phyloP scores from a whole-genome alignment of 345 rosid genomes.

The Salix udensis region DNA sequence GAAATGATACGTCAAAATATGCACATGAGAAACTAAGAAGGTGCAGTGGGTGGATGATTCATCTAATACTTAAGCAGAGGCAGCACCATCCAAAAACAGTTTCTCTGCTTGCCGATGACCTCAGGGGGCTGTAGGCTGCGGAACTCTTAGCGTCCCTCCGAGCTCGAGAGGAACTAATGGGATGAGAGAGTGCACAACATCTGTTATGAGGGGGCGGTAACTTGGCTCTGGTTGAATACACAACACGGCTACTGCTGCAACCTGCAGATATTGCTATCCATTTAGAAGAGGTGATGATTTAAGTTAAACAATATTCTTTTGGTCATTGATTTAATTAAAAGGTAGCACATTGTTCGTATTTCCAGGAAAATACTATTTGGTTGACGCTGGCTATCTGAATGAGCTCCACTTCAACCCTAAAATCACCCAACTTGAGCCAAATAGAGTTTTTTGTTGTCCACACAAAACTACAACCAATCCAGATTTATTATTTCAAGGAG shows the following conservation, averaged over 20 bases:
- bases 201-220: constrained; percentile 83
- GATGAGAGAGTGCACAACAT: constrained; percentile 81
- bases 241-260: constrained; percentile 89
- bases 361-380: too few species aligned
- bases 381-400: too few species aligned
- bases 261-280: constrained; percentile 40
- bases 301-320: too few species aligned
- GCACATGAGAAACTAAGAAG: neutral
- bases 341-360: too few species aligned
- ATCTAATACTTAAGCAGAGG: neutral
- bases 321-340: too few species aligned
- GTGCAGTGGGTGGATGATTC: neutral
- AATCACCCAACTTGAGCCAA: neutral
- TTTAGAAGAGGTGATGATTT: neutral
- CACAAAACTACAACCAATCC: neutral
- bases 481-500: neutral
- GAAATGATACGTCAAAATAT: neutral
- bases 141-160: constrained; percentile 72
- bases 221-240: constrained; percentile 94
- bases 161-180: constrained; percentile 79
- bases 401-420: neutral
- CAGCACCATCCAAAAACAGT: neutral
- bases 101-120: neutral
- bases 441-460: neutral
- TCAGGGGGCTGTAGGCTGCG: constrained; percentile 17